These are phyloP conservation scores for Xylariomycetidae sp. DNA, from an alignment of 2,329 filamentous ascomycete species.

Conservation along the genomic window DNA sequence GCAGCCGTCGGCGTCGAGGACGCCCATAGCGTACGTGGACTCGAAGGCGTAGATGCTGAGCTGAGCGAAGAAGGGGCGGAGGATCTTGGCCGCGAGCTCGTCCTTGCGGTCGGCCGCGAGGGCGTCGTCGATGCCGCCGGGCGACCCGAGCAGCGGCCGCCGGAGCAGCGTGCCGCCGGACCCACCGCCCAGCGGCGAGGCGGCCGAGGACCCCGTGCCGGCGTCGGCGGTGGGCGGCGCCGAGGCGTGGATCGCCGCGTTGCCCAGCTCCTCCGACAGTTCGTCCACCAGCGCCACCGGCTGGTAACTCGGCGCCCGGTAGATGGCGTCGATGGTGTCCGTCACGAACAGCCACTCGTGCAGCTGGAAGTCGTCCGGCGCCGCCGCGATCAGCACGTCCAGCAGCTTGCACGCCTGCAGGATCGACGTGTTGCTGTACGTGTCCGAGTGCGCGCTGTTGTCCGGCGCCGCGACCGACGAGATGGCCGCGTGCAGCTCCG, in stretches of 20 bases:
- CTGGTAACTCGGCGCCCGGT: slow-evolving; percentile 64
- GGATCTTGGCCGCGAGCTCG: slow-evolving; percentile 67
- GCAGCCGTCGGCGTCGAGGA: slow-evolving; percentile 60
- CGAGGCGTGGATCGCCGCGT: slow-evolving; percentile 30
- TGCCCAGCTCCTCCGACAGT: slow-evolving; percentile 68
- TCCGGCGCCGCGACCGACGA: slow-evolving; percentile 66
- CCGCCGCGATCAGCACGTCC: slow-evolving; percentile 77
- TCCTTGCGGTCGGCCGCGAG: slow-evolving; percentile 54
- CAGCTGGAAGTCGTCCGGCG: slow-evolving; percentile 95
- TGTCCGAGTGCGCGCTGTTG: slow-evolving; percentile 57
- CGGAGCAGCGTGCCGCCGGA: slow-evolving; percentile 45
- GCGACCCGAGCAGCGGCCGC: slow-evolving; percentile 45
- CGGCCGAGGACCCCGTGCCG: slow-evolving; percentile 23
- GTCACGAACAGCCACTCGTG: slow-evolving; percentile 97
- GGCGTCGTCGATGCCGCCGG: slow-evolving; percentile 49
- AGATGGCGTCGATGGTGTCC: slow-evolving; percentile 93
- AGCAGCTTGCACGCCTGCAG: slow-evolving; percentile 92
- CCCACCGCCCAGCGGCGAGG: slow-evolving; percentile 46
- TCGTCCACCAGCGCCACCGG: slow-evolving; percentile 78
- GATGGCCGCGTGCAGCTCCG: slow-evolving; percentile 75
- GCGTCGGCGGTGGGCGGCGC: slow-evolving; percentile 16
- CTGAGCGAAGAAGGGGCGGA: slow-evolving; percentile 85
- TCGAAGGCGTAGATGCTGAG: slow-evolving; percentile 93
- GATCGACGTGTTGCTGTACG: slow-evolving; percentile 69
- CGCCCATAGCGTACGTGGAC: slow-evolving; percentile 79